phyloP scores from a whole-genome alignment of 257 asterid species.

The Solanum pennellii region DNA sequence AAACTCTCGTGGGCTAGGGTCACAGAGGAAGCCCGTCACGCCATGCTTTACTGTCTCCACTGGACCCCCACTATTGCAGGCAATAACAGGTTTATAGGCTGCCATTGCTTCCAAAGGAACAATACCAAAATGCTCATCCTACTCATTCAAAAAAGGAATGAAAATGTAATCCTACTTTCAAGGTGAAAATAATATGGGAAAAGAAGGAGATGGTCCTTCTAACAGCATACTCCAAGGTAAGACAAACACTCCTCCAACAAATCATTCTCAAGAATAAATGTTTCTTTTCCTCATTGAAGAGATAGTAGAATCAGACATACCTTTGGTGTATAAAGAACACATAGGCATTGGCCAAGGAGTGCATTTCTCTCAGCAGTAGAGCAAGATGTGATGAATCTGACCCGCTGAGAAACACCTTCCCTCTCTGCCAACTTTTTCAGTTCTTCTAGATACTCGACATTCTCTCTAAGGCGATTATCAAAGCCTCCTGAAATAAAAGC shows the following conservation, averaged over 20 bases:
- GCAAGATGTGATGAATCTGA: constrained; percentile 77
- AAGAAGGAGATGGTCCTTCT: background rate
- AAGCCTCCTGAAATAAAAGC: constrained; percentile 55
- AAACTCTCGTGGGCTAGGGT: constrained; percentile 61
- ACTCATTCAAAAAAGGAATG: background rate
- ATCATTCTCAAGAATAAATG: background rate
- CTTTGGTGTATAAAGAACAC: constrained; percentile 86
- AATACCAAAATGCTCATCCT: constrained; percentile 97
- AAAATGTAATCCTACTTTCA: background rate
- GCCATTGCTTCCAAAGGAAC: constrained; percentile 99
- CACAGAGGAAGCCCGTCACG: constrained; percentile 75
- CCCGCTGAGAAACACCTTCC: constrained; percentile 50
- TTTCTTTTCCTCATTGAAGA: background rate
- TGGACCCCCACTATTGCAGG: constrained; percentile 95
- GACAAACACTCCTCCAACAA: background rate
- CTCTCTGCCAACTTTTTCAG: constrained; percentile 58
- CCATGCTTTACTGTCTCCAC: constrained; percentile 69
- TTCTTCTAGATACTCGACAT: constrained; percentile 78
- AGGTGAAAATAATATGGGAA: background rate
- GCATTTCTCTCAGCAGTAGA: constrained; percentile 67
- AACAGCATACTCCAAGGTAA: background rate
- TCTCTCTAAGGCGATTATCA: constrained; percentile 81
- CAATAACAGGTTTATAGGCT: constrained; percentile 80
- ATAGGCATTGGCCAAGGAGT: constrained; percentile 67
- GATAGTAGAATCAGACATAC: constrained; percentile 14